A percentile compares a stretch with the other conserved stretches of the same genome.
Evolutionary conservation across 345 rosid species (phyloP).

Genomic region (Arabidopsis arenosa): DNA sequence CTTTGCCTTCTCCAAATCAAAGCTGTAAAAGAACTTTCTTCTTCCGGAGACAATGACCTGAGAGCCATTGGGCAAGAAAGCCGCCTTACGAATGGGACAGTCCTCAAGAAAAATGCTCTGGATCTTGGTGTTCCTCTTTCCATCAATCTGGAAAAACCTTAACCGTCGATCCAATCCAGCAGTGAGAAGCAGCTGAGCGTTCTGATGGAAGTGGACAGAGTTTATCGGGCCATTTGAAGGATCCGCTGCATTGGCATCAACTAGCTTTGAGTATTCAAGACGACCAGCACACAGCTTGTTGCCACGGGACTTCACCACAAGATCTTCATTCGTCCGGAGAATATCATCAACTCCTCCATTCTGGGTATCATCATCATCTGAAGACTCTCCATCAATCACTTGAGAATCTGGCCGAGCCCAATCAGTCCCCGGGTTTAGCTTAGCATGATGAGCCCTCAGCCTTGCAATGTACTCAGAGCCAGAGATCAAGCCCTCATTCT

Average conservation of each 20-base stretch:
- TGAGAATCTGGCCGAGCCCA: conserved; percentile 71
- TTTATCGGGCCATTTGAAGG: conserved; percentile 72
- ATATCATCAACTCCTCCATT: conserved; percentile 58
- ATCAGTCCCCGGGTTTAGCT: conserved; percentile 84
- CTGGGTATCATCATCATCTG: conserved; percentile 47
- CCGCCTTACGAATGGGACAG: conserved; percentile 80
- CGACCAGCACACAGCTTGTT: conserved; percentile 66
- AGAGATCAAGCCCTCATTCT: conserved; percentile 68
- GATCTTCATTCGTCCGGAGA: conserved; percentile 77
- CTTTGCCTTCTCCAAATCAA: conserved; percentile 81
- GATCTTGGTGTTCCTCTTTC: conserved; percentile 84
- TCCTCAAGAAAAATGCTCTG: conserved; percentile 90
- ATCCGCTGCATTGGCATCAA: conserved; percentile 85
- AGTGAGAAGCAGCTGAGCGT: conserved; percentile 82
- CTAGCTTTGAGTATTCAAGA: conserved; percentile 81
- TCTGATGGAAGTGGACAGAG: conserved; percentile 87
- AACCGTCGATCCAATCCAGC: conserved; percentile 78
- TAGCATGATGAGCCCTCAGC: conserved; percentile 83
- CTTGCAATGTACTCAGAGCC: conserved; percentile 79
- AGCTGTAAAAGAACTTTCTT: conserved; percentile 88
- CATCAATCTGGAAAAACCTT: conserved; percentile 90
- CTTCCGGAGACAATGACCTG: conserved; percentile 91
- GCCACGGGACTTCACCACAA: conserved; percentile 62
- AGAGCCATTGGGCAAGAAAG: conserved; percentile 86
- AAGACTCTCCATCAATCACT: conserved; percentile 34